Evolutionary conservation across 1,139 yeast genomes (phyloP).

Genomic region (Lipomyces yarrowii): DNA sequence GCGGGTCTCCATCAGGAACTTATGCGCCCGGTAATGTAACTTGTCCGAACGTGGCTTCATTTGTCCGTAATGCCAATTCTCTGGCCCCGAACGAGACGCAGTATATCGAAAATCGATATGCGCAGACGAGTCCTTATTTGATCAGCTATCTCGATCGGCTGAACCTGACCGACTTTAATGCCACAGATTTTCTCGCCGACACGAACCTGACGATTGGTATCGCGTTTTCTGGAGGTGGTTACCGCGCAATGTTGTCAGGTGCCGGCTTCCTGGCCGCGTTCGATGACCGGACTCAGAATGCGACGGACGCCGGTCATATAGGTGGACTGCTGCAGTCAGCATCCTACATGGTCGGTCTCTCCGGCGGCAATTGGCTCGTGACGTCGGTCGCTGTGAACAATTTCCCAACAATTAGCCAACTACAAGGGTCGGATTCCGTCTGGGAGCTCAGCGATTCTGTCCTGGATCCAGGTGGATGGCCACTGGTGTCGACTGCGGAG

Average conservation of each 20-base stretch:
- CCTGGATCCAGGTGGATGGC: conserved; percentile 64
- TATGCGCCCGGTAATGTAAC: conserved; percentile 66
- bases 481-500: conserved; percentile 47
- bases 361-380: conserved; percentile 83
- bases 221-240: conserved; percentile 91
- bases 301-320: conserved; percentile 59
- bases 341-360: conserved; percentile 80
- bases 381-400: conserved; percentile 56
- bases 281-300: conserved; percentile 70
- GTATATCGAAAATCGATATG: conserved; percentile 48
- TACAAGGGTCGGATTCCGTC: conserved; percentile 27
- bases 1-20: conserved; percentile 56
- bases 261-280: conserved; percentile 84
- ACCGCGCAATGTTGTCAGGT: conserved; percentile 87
- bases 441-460: conserved; percentile 53
- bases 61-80: conserved; percentile 30
- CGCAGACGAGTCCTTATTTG: conserved; percentile 56
- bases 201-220: conserved; percentile 59
- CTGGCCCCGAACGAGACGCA: conserved; percentile 28
- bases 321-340: conserved; percentile 82
- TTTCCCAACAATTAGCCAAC: conserved; percentile 31
- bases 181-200: conserved; percentile 51
- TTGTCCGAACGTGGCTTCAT: conserved; percentile 51
- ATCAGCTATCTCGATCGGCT: conserved; percentile 59
- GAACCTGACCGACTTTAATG: conserved; percentile 62